Conservation (phyloP, 2,329 filamentous ascomycete species). For the Aureobasidium sp. region DNA sequence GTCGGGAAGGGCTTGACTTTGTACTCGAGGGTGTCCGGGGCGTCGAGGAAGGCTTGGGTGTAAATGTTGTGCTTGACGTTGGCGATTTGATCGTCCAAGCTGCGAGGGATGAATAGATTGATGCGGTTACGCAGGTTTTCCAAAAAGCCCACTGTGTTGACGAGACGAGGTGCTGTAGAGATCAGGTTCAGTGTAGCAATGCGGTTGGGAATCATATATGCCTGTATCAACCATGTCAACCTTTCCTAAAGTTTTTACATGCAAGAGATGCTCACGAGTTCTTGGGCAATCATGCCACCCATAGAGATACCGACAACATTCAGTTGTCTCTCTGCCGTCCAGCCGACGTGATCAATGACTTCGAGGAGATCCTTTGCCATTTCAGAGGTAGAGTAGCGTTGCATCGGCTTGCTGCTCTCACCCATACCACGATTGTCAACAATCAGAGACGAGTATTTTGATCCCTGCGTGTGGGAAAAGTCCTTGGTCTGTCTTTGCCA, state of each 20-base stretch:
- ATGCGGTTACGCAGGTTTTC: constrained; percentile 57
- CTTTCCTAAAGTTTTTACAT: not conserved
- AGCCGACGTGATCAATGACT: constrained; percentile 61
- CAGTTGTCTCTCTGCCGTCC: constrained; percentile 52
- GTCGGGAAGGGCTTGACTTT: constrained; percentile 53
- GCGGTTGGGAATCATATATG: constrained; percentile 39
- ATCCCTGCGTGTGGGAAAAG: constrained; percentile 65
- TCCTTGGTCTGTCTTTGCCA: constrained; percentile 81
- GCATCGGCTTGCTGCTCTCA: constrained; percentile 66
- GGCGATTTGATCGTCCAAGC: constrained; percentile 58
- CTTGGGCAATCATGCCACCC: constrained; percentile 89
- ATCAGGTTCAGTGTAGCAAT: constrained; percentile 45
- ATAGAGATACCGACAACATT: constrained; percentile 75
- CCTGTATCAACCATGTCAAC: constrained; percentile 20
- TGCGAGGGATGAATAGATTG: constrained; percentile 60
- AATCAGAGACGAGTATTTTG: constrained; percentile 65
- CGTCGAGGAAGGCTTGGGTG: constrained; percentile 53
- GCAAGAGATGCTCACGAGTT: constrained; percentile 48
- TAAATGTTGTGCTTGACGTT: constrained; percentile 63
- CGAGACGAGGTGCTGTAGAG: constrained; percentile 42
- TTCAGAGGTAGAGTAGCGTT: constrained; percentile 72
- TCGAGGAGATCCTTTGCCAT: constrained; percentile 78
- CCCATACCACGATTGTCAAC: constrained; percentile 84
- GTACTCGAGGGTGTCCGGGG: constrained; percentile 49
- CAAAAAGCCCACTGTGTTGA: constrained; percentile 44